Evolutionary conservation across 225 moss, liverwort and hornwort genomes (phyloP).

Genomic region (Physcomitrium patens): DNA sequence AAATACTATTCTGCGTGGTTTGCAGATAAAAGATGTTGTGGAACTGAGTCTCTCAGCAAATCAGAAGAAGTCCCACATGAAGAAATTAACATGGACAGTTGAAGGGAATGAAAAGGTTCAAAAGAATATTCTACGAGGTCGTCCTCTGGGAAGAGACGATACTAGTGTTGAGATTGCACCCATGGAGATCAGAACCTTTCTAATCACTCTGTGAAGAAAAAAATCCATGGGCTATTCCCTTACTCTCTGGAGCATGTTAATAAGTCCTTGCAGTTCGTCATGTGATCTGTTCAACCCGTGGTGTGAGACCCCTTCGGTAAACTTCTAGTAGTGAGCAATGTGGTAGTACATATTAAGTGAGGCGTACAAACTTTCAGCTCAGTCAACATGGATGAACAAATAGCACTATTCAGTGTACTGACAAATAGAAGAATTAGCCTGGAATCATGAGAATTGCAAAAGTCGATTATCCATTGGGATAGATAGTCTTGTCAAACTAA

Average conservation of each 20-base stretch:
- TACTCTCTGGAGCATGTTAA: not conserved
- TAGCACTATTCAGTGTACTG: too few species aligned
- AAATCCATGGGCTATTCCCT: not conserved
- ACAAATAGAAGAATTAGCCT: too few species aligned
- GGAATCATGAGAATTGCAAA: too few species aligned
- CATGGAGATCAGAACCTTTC: slow-evolving; percentile 72
- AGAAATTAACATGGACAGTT: slow-evolving; percentile 57
- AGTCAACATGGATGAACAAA: too few species aligned
- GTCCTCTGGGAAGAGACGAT: slow-evolving; percentile 37
- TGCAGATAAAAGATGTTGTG: slow-evolving; percentile 56
- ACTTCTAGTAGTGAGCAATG: too few species aligned
- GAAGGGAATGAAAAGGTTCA: slow-evolving; percentile 36
- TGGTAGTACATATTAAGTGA: too few species aligned
- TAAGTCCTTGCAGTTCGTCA: not conserved
- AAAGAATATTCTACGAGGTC: slow-evolving; percentile 45
- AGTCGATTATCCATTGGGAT: too few species aligned
- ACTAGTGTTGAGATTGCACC: slow-evolving; percentile 68
- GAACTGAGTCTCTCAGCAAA: slow-evolving; percentile 73
- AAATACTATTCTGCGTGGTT: slow-evolving; percentile 12
- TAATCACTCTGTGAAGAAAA: slow-evolving; percentile 26
- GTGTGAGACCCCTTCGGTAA: too few species aligned
- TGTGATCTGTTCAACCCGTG: too few species aligned
- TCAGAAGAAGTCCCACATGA: slow-evolving; percentile 56
- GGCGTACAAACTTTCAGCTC: too few species aligned
- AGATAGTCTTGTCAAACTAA: too few species aligned